phyloP scores from a whole-genome alignment of 1,139 yeast genomes.

The Taphrina sp. region DNA sequence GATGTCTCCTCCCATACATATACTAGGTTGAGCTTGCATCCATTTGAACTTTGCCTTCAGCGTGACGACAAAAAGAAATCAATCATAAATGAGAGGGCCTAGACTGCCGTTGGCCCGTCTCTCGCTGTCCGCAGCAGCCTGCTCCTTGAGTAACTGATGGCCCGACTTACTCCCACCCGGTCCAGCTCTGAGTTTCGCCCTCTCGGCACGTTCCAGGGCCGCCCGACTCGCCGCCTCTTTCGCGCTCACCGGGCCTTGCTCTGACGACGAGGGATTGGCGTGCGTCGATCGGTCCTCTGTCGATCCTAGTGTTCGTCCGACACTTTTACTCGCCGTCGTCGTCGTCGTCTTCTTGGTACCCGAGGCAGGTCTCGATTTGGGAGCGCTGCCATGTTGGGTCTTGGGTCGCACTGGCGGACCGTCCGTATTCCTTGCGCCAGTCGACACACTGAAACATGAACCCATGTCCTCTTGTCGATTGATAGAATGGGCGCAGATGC shows the following conservation, averaged over 20 bases:
- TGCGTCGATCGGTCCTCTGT: not conserved
- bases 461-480: too few species aligned
- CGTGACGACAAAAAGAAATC: too few species aligned
- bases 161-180: not conserved
- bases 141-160: conserved; percentile 8
- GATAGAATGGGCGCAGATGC: too few species aligned
- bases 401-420: not conserved
- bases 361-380: too few species aligned
- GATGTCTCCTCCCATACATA: too few species aligned
- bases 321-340: not conserved
- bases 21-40: too few species aligned
- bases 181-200: not conserved
- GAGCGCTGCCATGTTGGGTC: not conserved
- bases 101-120: not conserved
- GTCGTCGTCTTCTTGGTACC: too few species aligned
- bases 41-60: too few species aligned
- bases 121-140: conserved; percentile 2
- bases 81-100: not conserved
- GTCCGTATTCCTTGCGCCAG: conserved; percentile 6
- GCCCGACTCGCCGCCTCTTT: conserved; percentile 7
- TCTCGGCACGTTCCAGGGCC: conserved; percentile 3
- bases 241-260: not conserved
- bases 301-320: conserved; percentile 12
- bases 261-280: not conserved
- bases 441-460: conserved; percentile 16